Conservation (phyloP, 2,329 filamentous ascomycete species). For the Diaporthe aspalathi region DNA sequence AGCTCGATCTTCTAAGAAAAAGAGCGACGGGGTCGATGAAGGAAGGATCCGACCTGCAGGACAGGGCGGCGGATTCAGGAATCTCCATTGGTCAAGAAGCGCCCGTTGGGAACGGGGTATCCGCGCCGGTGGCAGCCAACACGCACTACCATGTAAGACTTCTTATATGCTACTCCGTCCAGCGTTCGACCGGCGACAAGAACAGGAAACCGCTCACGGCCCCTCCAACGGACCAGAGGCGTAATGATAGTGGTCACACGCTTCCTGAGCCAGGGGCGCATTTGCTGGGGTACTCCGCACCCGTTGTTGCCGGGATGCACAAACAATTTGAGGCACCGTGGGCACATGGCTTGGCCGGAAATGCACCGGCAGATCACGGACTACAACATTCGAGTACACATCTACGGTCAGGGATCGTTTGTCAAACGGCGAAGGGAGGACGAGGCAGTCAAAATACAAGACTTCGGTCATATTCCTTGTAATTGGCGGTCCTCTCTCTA, state of each 20-base stretch:
- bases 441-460: not conserved
- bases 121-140: conserved; percentile 10
- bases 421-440: not conserved
- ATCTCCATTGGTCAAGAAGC: conserved; percentile 12
- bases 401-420: too few relatives aligned
- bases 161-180: not conserved
- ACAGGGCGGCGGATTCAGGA: not conserved
- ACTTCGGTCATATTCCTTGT: not conserved
- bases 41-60: not conserved
- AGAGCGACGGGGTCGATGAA: not conserved
- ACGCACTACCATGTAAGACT: conserved; percentile 15
- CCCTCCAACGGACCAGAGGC: not conserved
- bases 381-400: not conserved
- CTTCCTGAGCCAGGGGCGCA: not conserved
- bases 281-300: too few relatives aligned
- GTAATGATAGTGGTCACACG: not conserved
- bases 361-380: not conserved
- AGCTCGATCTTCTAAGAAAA: not conserved
- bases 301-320: not conserved
- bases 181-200: not conserved
- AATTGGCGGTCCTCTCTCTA: not conserved
- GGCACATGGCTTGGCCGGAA: too few relatives aligned
- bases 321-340: not conserved
- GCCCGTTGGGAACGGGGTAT: conserved; percentile 2
- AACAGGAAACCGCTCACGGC: not conserved